phyloP scores from a whole-genome alignment of 2,329 filamentous ascomycete species.

The Aspergillus sp. region DNA sequence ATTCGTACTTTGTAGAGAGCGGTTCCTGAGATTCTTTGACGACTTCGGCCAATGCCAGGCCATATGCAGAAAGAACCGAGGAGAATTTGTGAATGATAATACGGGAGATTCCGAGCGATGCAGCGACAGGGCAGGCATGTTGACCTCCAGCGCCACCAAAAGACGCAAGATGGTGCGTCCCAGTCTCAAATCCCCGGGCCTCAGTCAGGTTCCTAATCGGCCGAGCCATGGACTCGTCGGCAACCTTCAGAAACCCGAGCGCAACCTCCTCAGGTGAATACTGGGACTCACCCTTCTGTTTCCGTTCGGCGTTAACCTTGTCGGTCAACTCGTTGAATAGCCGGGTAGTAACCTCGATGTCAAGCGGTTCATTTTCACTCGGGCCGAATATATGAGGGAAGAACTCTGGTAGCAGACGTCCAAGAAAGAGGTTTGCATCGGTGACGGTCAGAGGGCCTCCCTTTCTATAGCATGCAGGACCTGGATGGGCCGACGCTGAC shows the following conservation, averaged over 20 bases:
- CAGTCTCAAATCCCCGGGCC: constrained; percentile 87
- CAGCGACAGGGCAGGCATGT: constrained; percentile 87
- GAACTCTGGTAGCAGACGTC: constrained; percentile 83
- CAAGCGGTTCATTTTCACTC: constrained; percentile 79
- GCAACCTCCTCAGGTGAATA: constrained; percentile 52
- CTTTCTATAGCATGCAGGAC: constrained; percentile 89
- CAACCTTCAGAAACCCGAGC: constrained; percentile 43
- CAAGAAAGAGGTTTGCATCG: constrained; percentile 86
- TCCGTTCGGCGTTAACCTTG: constrained; percentile 54
- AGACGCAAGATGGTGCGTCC: constrained; percentile 83
- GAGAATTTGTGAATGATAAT: constrained; percentile 89
- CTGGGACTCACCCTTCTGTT: constrained; percentile 45
- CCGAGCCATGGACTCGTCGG: constrained; percentile 51
- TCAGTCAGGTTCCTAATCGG: constrained; percentile 90
- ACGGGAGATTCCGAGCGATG: constrained; percentile 78
- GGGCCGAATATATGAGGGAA: constrained; percentile 96
- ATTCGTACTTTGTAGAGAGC: constrained; percentile 56
- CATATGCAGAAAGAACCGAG: constrained; percentile 87
- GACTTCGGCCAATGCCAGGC: constrained; percentile 89
- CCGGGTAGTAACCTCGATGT: constrained; percentile 71
- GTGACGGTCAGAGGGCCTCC: constrained; percentile 88
- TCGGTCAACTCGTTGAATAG: constrained; percentile 74
- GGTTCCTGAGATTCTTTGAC: constrained; percentile 78
- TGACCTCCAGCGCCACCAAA: constrained; percentile 93
- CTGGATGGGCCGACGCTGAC: constrained; percentile 86